Base-by-base conservation (phyloP, 2,329 filamentous ascomycete genomes). In the Diaporthe caulivora region DNA sequence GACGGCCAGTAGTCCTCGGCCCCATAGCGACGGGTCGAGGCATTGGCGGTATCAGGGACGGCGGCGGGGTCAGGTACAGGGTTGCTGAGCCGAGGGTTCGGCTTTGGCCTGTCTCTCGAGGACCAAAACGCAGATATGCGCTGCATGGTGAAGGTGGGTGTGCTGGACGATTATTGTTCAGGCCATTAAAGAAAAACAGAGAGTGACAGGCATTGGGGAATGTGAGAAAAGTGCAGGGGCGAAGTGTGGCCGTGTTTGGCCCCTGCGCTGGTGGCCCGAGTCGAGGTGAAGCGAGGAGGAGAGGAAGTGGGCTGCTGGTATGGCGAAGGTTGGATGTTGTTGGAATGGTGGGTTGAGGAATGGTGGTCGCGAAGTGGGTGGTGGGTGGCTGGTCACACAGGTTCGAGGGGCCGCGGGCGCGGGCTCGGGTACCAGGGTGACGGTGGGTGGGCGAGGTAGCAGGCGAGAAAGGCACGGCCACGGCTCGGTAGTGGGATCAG, bases 121-220 rank as follows among this genome's bases (percentile, higher is more conserved):
- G 85, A 84, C 80, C 86, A 84, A 75, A 87, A 80, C 68, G 84
- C 81, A 75, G 85, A 85, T 77, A 87, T 83, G 75, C 85, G 85
- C 81, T 86, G 84, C 85, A 87, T 86, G 77, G 77, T 80, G 77
- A 65, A 64, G 64, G 29, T 68, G 34, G 67, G 44, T 69, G 47
- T 68, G 24, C 34, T 47, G n/a, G 62, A 60, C 34, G 51, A 65
- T 37, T 71, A 53, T 34, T 69, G 53, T 64, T 73, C 60, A 75
- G 60, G 74, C 74, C 74, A 75, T 75, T 47, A 73, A 70, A 74
- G 72, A 60, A 68, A 53, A 72, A 26, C 55, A 71, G 55, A 71
- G 55, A 57, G 74, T 72, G 77, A 77, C 29, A 72, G 78, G 74
- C 76, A 77, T 62, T 64, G 70, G 34, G 71, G 71, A n/a, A 55